These are phyloP conservation scores for Xylariaceae sp. DNA, from an alignment of 2,329 filamentous ascomycete species.

Conservation along the genomic window DNA sequence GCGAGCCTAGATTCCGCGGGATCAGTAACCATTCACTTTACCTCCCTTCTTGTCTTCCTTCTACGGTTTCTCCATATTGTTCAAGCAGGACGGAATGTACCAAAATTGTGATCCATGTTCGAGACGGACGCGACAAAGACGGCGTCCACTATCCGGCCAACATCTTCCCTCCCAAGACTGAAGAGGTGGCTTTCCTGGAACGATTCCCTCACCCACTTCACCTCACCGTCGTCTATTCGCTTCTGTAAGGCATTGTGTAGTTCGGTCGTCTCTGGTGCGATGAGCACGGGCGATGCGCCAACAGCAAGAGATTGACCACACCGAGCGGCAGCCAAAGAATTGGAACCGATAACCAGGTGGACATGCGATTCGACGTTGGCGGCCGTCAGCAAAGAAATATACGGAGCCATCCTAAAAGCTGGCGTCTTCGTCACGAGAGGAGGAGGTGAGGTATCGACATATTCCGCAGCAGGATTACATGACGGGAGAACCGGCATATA, in stretches of 20 bases:
- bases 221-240: conserved; percentile 59
- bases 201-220: conserved; percentile 58
- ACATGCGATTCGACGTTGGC: conserved; percentile 64
- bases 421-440: neutral
- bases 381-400: conserved; percentile 59
- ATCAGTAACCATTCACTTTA: conserved; percentile 1
- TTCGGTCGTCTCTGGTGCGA: conserved; percentile 62
- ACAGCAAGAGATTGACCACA: conserved; percentile 75
- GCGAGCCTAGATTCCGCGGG: conserved; percentile 42
- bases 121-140: conserved; percentile 75
- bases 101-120: conserved; percentile 35
- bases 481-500: neutral
- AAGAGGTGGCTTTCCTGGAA: conserved; percentile 71
- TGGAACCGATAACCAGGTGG: conserved; percentile 82
- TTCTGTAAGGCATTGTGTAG: conserved; percentile 55
- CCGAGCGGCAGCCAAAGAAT: conserved; percentile 78
- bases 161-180: conserved; percentile 71
- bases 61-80: neutral
- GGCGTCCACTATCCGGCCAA: conserved; percentile 74
- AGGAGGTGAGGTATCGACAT: neutral
- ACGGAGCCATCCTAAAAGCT: conserved; percentile 18
- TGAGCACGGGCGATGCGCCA: conserved; percentile 73
- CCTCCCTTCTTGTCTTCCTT: too few species aligned
- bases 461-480: neutral
- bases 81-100: conserved; percentile 25